Percentiles rank a stretch among this genome's conserved stretches.
Conservation (phyloP, 441 rosid genomes). For the Brassica balearica region DNA sequence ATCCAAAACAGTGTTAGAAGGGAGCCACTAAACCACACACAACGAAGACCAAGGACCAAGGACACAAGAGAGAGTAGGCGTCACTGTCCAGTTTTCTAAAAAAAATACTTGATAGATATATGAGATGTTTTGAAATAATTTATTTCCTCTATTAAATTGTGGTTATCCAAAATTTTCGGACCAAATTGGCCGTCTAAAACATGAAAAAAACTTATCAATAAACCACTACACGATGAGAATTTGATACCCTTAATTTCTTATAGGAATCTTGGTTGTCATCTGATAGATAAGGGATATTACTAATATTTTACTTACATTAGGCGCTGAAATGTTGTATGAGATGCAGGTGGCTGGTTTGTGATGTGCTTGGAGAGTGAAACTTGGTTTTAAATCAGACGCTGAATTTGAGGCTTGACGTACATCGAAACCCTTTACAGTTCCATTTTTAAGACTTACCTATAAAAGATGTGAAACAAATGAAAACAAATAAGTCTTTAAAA, state of each 20-base stretch:
- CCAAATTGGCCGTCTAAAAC: background rate
- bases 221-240: background rate
- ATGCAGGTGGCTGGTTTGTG: constrained; percentile 67
- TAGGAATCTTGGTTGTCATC: background rate
- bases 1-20: constrained; percentile 3
- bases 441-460: constrained; percentile 86
- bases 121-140: background rate
- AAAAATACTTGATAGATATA: background rate
- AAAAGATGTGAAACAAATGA: constrained; percentile 2
- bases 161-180: background rate
- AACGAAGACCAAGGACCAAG: background rate
- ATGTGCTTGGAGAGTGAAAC: constrained; percentile 83
- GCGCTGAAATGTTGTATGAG: constrained; percentile 58
- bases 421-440: constrained; percentile 85
- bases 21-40: constrained; percentile 7
- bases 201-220: background rate
- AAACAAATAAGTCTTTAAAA: background rate
- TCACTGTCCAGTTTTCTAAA: background rate
- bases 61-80: constrained; percentile 1
- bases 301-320: constrained; percentile 50
- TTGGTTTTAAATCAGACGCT: constrained; percentile 55
- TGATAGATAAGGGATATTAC: background rate
- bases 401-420: constrained; percentile 54
- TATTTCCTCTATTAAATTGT: background rate
- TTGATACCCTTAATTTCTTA: background rate